These are phyloP conservation scores for Sclerotinia minor DNA, from an alignment of 2,329 filamentous ascomycete genomes.

Conservation along the genomic window DNA sequence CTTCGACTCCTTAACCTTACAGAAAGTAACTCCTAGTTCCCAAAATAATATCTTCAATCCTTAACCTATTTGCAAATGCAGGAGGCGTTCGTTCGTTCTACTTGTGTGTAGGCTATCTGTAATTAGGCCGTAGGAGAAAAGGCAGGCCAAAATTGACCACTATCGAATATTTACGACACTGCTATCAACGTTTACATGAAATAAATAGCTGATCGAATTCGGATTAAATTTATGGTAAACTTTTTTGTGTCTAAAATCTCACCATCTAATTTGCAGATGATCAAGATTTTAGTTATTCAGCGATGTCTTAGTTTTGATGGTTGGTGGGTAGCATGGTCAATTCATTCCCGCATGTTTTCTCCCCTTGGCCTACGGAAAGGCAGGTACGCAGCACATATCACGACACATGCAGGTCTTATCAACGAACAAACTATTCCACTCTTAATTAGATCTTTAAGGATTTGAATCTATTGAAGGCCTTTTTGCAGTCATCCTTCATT, in stretches of 20 bases:
- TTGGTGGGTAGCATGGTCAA: too few relatives aligned
- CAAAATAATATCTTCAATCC: neutral
- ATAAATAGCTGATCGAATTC: too few relatives aligned
- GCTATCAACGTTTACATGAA: too few relatives aligned
- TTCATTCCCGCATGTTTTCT: too few relatives aligned
- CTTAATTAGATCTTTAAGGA: slow-evolving; percentile 2
- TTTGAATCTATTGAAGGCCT: neutral
- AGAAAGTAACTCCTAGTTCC: neutral
- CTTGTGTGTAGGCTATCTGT: neutral
- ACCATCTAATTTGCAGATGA: too few relatives aligned
- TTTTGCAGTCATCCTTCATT: neutral
- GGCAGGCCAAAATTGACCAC: too few relatives aligned
- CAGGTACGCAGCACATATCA: slow-evolving; percentile 13
- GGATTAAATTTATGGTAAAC: neutral
- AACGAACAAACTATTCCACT: slow-evolving; percentile 7
- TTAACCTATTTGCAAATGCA: neutral
- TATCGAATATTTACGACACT: too few relatives aligned
- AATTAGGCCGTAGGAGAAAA: too few relatives aligned
- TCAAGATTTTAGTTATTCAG: too few relatives aligned
- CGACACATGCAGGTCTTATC: slow-evolving; percentile 19
- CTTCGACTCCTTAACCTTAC: neutral
- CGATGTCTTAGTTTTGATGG: too few relatives aligned
- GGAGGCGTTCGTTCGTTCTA: neutral
- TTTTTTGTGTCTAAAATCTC: too few relatives aligned
- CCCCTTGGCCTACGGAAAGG: neutral